phyloP scores from a whole-genome alignment of 108 stramenopile genomes.

The Craspedostauros australis region DNA sequence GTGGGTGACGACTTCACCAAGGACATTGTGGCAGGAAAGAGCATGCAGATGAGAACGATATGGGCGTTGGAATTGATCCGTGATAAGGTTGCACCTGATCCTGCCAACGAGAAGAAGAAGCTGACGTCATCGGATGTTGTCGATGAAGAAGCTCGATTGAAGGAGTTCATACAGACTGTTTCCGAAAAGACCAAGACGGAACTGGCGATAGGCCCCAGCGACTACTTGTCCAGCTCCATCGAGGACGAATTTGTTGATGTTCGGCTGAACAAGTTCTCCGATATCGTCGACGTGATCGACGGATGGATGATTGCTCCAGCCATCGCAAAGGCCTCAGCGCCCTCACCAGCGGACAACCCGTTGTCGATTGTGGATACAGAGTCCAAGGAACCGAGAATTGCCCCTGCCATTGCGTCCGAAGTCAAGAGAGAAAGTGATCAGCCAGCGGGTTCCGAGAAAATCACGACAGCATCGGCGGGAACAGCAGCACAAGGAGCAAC shows the following conservation, averaged over 20 bases:
- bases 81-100: conserved; percentile 19
- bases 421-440: background rate
- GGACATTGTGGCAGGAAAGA: conserved; percentile 78
- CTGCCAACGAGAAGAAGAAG: conserved; percentile 1
- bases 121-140: background rate
- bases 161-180: conserved; percentile 21
- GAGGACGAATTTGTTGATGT: conserved; percentile 43
- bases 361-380: background rate
- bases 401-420: background rate
- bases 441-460: background rate
- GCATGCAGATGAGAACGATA: conserved; percentile 70
- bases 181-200: conserved; percentile 14
- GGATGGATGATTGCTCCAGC: too few relatives aligned
- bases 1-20: conserved; percentile 85
- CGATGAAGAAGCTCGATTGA: background rate
- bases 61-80: conserved; percentile 64
- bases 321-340: conserved; percentile 17
- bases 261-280: conserved; percentile 29
- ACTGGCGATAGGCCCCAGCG: conserved; percentile 41
- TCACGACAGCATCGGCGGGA: too few relatives aligned
- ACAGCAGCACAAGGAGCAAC: too few relatives aligned
- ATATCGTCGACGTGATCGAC: conserved; percentile 18
- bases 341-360: background rate
- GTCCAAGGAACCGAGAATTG: background rate
- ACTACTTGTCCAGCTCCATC: conserved; percentile 35